These are phyloP conservation scores for Fragaria vesca DNA, from an alignment of 306 rosid genomes.

Conservation along the genomic window DNA sequence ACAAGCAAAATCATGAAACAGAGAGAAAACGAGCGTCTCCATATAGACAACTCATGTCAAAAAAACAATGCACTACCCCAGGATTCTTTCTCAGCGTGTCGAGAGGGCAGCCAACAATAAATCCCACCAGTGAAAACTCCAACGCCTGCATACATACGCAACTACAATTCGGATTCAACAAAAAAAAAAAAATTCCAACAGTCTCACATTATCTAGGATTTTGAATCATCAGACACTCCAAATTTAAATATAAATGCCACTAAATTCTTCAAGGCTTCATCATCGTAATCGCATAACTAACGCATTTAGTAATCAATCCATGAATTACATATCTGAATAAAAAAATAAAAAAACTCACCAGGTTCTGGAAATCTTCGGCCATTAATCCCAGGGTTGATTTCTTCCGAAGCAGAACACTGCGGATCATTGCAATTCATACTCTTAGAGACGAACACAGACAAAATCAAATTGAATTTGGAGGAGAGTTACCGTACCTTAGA, in stretches of 20 bases:
- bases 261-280: too few species aligned
- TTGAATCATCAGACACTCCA: too few species aligned
- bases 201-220: too few species aligned
- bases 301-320: neutral
- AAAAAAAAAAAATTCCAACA: neutral
- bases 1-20: neutral
- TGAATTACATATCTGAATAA: neutral
- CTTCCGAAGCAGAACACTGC: constrained; percentile 73
- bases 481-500: constrained; percentile 36
- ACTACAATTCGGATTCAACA: too few species aligned
- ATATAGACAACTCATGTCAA: constrained; percentile 15
- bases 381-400: constrained; percentile 48
- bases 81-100: neutral
- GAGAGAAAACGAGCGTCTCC: constrained; percentile 1
- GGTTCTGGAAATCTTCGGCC: constrained; percentile 57
- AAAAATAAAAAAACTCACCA: constrained; percentile 44
- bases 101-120: constrained; percentile 69
- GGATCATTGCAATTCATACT: neutral
- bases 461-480: neutral
- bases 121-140: constrained; percentile 55
- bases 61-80: constrained; percentile 55
- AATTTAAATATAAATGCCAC: too few species aligned
- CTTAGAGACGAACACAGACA: neutral
- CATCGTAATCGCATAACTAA: too few species aligned
- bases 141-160: constrained; percentile 55